Evolutionary conservation across 805 yeast genomes (phyloP).

Genomic region (Cephaloascus albidus): DNA sequence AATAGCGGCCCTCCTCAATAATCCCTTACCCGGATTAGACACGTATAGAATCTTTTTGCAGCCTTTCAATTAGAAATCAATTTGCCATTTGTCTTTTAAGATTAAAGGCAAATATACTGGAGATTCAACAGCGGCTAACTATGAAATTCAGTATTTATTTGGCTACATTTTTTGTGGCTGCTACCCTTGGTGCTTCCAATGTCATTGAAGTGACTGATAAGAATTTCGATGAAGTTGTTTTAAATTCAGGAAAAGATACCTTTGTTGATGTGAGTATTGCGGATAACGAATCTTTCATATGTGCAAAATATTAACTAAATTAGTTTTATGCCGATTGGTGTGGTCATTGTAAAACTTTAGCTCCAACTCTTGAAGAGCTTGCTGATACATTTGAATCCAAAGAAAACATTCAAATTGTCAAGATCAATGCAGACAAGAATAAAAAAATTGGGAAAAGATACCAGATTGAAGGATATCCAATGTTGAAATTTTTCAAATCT

Average conservation of each 20-base stretch:
- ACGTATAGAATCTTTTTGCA: too few relatives aligned
- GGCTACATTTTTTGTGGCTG: too few relatives aligned
- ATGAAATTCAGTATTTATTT: too few relatives aligned
- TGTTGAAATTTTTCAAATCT: slow-evolving; percentile 46
- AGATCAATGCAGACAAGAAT: slow-evolving; percentile 55
- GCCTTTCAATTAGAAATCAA: too few relatives aligned
- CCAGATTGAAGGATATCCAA: slow-evolving; percentile 58
- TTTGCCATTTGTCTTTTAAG: too few relatives aligned
- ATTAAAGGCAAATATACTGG: too few relatives aligned
- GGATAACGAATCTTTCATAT: neutral
- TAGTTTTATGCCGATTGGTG: slow-evolving; percentile 65
- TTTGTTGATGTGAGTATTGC: slow-evolving; percentile 19
- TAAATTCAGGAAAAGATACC: slow-evolving; percentile 39
- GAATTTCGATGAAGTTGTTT: slow-evolving; percentile 45
- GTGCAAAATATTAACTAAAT: slow-evolving; percentile 18
- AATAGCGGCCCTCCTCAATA: too few relatives aligned
- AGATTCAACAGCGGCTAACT: too few relatives aligned
- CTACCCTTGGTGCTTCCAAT: slow-evolving; percentile 10
- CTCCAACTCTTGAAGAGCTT: slow-evolving; percentile 36
- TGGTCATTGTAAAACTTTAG: slow-evolving; percentile 51
- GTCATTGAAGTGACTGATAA: slow-evolving; percentile 36
- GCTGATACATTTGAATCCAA: slow-evolving; percentile 17
- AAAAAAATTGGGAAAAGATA: slow-evolving; percentile 38
- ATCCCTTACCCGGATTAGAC: too few relatives aligned
- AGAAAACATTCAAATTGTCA: slow-evolving; percentile 36